Percentiles rank a stretch among this genome's conserved stretches.
These are phyloP conservation scores for Asclepias syriaca DNA, from an alignment of 257 asterid genomes.

Conservation along the genomic window DNA sequence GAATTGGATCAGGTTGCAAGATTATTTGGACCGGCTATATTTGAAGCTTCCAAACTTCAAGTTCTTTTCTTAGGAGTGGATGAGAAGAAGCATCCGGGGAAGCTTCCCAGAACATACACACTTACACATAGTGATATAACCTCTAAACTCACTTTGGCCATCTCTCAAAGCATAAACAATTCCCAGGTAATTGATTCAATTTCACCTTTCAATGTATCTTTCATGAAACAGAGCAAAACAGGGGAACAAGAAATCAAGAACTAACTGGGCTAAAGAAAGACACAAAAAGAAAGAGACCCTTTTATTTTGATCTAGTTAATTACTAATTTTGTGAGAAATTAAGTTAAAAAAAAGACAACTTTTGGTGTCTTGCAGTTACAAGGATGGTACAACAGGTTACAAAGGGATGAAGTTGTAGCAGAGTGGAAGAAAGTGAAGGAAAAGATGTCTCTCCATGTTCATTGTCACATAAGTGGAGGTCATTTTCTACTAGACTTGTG, in stretches of 20 bases:
- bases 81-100: conserved; percentile 62
- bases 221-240: neutral
- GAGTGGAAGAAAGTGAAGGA: conserved; percentile 91
- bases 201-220: too few relatives aligned
- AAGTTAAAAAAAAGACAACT: neutral
- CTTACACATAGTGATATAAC: conserved; percentile 72
- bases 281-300: neutral
- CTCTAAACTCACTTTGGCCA: conserved; percentile 62
- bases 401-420: conserved; percentile 94
- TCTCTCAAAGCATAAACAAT: conserved; percentile 59
- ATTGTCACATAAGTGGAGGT: conserved; percentile 92
- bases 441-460: conserved; percentile 94
- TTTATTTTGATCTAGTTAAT: neutral
- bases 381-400: conserved; percentile 88
- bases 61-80: conserved; percentile 57
- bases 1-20: conserved; percentile 57
- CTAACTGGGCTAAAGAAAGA: neutral
- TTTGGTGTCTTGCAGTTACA: conserved; percentile 54
- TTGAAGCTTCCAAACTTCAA: conserved; percentile 69
- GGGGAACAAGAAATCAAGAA: neutral
- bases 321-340: neutral
- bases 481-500: conserved; percentile 60
- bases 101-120: conserved; percentile 67
- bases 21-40: conserved; percentile 79
- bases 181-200: conserved; percentile 48